Percentiles rank a stretch among this genome's conserved stretches.
Conservation (phyloP, 768 basidiomycete species). For the Inosperma sp. region DNA sequence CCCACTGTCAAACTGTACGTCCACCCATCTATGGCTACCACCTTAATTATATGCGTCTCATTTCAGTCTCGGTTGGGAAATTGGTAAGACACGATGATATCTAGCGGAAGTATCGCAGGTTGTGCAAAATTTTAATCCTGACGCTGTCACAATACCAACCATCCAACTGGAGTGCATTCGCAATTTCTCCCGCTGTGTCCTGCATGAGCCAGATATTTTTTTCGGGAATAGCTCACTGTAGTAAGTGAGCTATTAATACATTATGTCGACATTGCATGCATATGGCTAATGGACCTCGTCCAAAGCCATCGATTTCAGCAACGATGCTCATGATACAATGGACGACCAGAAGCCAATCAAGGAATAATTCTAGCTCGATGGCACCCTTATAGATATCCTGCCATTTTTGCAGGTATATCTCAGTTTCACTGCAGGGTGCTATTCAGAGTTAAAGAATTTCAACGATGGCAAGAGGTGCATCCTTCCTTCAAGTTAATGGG, state of each 20-base stretch:
- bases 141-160: slow-evolving; percentile 25
- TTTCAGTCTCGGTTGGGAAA: slow-evolving; percentile 31
- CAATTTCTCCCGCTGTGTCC: slow-evolving; percentile 27
- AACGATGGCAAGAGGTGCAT: slow-evolving; percentile 30
- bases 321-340: slow-evolving; percentile 5
- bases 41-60: background rate
- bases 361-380: slow-evolving; percentile 3
- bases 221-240: slow-evolving; percentile 16
- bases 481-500: background rate
- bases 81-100: slow-evolving; percentile 31
- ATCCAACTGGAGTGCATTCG: slow-evolving; percentile 28
- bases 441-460: slow-evolving; percentile 30
- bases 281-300: background rate
- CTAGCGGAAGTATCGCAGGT: slow-evolving; percentile 36
- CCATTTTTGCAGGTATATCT: slow-evolving; percentile 16
- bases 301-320: slow-evolving; percentile 7
- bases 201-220: slow-evolving; percentile 13
- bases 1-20: slow-evolving; percentile 9
- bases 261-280: too few species aligned
- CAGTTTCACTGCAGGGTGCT: slow-evolving; percentile 33
- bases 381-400: slow-evolving; percentile 12
- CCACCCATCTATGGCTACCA: background rate
- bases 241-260: background rate
- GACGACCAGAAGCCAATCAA: slow-evolving; percentile 2
- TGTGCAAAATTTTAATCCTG: slow-evolving; percentile 31